These are phyloP conservation scores for Plectosphaerella cucumerina DNA, from an alignment of 2,329 filamentous ascomycete genomes.

Conservation along the genomic window DNA sequence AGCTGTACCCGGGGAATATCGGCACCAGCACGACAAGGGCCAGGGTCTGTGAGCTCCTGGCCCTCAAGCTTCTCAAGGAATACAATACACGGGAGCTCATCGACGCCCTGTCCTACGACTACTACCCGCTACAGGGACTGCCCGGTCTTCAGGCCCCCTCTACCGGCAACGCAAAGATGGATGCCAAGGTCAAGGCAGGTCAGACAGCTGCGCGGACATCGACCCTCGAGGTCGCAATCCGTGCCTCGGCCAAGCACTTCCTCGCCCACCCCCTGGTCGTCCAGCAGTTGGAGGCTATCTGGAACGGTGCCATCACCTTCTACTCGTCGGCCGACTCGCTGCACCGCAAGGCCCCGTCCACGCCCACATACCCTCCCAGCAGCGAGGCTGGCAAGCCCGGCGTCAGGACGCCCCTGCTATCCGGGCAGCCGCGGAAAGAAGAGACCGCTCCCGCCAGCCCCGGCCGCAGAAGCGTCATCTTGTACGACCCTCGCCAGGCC, in stretches of 20 bases:
- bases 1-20: conserved; percentile 76
- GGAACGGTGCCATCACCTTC: conserved; percentile 93
- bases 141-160: conserved; percentile 37
- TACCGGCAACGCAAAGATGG: conserved; percentile 24
- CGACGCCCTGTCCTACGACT: conserved; percentile 91
- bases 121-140: conserved; percentile 84
- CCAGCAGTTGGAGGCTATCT: conserved; percentile 93
- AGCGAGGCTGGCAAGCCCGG: conserved; percentile 31
- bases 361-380: conserved; percentile 14
- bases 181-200: conserved; percentile 38
- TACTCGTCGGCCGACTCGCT: conserved; percentile 83
- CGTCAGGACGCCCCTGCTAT: conserved; percentile 48
- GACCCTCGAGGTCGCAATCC: conserved; percentile 87
- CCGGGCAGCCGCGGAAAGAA: conserved; percentile 20
- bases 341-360: conserved; percentile 55
- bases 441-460: conserved; percentile 25
- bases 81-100: conserved; percentile 87
- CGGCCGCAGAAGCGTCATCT: conserved; percentile 69
- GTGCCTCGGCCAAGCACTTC: conserved; percentile 88
- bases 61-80: conserved; percentile 85
- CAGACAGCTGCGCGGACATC: conserved; percentile 72
- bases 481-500: conserved; percentile 88
- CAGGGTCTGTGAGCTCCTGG: conserved; percentile 84
- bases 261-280: conserved; percentile 88
- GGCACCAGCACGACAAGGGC: conserved; percentile 81